phyloP scores from a whole-genome alignment of 805 yeast species.

The Nakazawaea ishiwadae region DNA sequence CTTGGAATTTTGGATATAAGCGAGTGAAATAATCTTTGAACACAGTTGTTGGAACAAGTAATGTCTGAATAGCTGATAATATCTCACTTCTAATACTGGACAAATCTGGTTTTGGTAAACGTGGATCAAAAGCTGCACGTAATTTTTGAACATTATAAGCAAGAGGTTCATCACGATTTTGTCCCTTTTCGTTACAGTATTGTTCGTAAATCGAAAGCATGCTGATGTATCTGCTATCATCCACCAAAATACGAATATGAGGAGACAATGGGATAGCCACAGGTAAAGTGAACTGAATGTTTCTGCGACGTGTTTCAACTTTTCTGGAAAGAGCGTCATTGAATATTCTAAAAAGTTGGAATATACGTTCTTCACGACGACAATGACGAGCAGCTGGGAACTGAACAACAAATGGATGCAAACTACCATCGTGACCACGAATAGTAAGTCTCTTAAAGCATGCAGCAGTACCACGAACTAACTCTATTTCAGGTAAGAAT shows the following conservation, averaged over 20 bases:
- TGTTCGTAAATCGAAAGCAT: conserved; percentile 85
- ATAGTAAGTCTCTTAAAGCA: conserved; percentile 87
- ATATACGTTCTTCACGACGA: conserved; percentile 91
- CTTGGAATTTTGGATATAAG: conserved; percentile 75
- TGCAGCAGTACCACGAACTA: conserved; percentile 84
- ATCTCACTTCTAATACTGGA: conserved; percentile 88
- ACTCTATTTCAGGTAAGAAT: conserved; percentile 82
- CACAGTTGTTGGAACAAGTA: conserved; percentile 80
- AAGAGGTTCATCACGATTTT: conserved; percentile 85
- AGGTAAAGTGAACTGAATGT: conserved; percentile 82
- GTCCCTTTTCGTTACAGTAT: conserved; percentile 67
- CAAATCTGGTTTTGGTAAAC: conserved; percentile 89
- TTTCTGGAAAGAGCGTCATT: conserved; percentile 75
- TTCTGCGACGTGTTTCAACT: conserved; percentile 84
- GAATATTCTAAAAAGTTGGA: conserved; percentile 86
- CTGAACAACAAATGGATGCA: conserved; percentile 93
- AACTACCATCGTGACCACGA: conserved; percentile 89
- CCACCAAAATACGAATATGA: conserved; percentile 84
- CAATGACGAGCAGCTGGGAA: conserved; percentile 97
- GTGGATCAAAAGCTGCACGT: conserved; percentile 89
- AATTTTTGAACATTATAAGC: conserved; percentile 80
- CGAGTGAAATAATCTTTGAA: conserved; percentile 72
- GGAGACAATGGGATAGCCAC: conserved; percentile 92
- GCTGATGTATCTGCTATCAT: conserved; percentile 70
- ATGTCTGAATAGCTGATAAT: conserved; percentile 80